These are phyloP conservation scores for Lactuca saligna DNA, from an alignment of 129 eudicot species.

Conservation along the genomic window DNA sequence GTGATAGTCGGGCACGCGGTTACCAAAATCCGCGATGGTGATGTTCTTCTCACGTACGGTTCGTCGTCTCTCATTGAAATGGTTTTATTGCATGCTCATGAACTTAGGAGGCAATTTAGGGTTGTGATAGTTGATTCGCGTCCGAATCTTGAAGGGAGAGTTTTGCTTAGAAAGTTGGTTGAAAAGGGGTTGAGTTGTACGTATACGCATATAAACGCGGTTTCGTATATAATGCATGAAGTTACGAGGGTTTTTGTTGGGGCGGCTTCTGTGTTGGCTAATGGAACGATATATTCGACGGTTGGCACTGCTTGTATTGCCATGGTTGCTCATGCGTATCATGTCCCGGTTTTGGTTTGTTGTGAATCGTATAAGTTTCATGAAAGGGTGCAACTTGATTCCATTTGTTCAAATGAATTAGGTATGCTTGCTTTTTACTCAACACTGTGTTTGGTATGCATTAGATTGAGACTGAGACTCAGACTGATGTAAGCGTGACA, in stretches of 20 bases:
- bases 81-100: constrained; percentile 73
- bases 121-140: constrained; percentile 92
- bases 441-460: not conserved
- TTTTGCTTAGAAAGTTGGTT: constrained; percentile 69
- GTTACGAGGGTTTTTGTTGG: constrained; percentile 78
- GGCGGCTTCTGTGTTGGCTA: constrained; percentile 84
- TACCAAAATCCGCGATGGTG: constrained; percentile 79
- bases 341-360: constrained; percentile 82
- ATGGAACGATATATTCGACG: constrained; percentile 85
- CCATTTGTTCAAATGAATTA: constrained; percentile 89
- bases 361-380: constrained; percentile 97
- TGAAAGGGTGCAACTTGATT: constrained; percentile 93
- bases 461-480: not conserved
- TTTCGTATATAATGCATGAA: constrained; percentile 92
- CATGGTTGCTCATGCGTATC: constrained; percentile 89
- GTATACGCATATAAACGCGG: constrained; percentile 82
- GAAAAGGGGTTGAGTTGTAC: constrained; percentile 80
- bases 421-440: constrained; percentile 44
- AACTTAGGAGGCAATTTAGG: constrained; percentile 76
- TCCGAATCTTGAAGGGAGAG: constrained; percentile 91
- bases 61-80: constrained; percentile 78
- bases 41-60: constrained; percentile 84
- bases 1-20: constrained; percentile 70
- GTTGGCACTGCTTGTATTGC: constrained; percentile 91
- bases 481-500: not conserved